Percentiles rank a stretch among this genome's conserved stretches.
Conservation (phyloP, 2,329 filamentous ascomycete species). For the Sclerotinia minor region DNA sequence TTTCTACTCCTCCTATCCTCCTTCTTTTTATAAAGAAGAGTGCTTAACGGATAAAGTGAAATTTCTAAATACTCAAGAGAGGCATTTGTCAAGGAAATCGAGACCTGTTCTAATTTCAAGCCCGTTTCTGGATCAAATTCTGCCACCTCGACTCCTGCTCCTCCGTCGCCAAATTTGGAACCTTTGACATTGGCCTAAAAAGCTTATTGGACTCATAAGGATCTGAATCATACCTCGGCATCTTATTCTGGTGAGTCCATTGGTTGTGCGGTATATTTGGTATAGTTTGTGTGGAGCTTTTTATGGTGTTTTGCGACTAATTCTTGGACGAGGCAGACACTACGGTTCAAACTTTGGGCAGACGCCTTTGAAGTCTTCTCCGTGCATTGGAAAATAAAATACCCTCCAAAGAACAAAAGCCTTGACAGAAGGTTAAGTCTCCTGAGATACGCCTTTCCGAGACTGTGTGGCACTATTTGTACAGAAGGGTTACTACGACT, state of each 20-base stretch:
- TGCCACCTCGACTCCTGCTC: neutral
- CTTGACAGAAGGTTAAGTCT: neutral
- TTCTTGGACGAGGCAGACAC: neutral
- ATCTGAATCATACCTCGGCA: neutral
- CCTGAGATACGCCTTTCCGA: neutral
- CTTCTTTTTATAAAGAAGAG: slow-evolving; percentile 2
- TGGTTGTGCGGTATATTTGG: neutral
- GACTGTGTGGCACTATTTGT: neutral
- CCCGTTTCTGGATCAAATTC: neutral
- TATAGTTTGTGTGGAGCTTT: neutral
- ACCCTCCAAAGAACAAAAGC: neutral
- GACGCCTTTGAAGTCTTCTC: neutral
- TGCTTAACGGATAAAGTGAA: neutral
- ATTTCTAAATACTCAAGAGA: neutral
- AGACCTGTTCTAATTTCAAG: neutral
- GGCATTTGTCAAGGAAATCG: neutral
- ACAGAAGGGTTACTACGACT: neutral
- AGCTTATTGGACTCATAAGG: neutral
- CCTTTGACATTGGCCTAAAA: neutral
- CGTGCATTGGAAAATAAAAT: neutral
- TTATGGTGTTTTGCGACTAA: neutral
- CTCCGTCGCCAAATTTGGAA: neutral
- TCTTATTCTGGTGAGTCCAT: neutral
- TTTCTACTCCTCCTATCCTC: neutral
- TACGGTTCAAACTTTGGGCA: neutral